Base-by-base conservation (phyloP, 768 basidiomycete genomes). In the Coprinopsis marcescibilis region DNA sequence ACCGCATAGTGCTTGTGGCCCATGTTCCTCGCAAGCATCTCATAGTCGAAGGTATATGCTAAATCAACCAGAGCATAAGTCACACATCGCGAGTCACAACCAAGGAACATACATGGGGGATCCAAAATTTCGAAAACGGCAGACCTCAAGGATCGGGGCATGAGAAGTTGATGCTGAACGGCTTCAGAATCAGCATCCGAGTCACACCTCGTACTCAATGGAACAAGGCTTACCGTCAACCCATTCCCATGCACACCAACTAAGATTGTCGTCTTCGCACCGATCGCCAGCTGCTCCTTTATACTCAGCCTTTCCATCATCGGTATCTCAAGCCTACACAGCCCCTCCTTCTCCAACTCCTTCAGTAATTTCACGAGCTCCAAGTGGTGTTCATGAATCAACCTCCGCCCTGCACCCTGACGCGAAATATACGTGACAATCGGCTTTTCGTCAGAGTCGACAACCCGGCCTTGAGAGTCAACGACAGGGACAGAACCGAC, bases 101-200 rank as follows among this genome's bases (percentile, higher is more conserved):
- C n/a, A 40, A 10, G 4, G 7, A 10, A 45, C 54, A 29, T 78
- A 45, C 83, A 79, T 15, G 62, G 61, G 0, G 82, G 83, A 55
- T 65, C 77, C 62, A 86, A 77, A 20, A 87, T 76, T 60, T 89
- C 85, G 50, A 87, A 80, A 6, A 85, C 77, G 8, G 83, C 77
- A 11, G 81, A 75, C 17, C 75, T 63, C 3, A 75, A 72, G 1
- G 79, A 78, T 14, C 71, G 67, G 17, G 83, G 79, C 83, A 87
- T 84, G 74, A 80, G 76, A 46, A 87, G 66, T 42, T 85, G 70
- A 58, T 87, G 85, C 55, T 63, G 40, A 8, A 12, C 12, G 10
- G 26, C n/a, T n/a, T n/a, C n/a, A n/a, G 21, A 26, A 35, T 14
- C 0, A 38, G 15, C 25, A 10, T 10, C 10, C 11, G 8, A 10